These are phyloP conservation scores for Colletotrichum sp. DNA, from an alignment of 2,329 filamentous ascomycete genomes.

Conservation along the genomic window DNA sequence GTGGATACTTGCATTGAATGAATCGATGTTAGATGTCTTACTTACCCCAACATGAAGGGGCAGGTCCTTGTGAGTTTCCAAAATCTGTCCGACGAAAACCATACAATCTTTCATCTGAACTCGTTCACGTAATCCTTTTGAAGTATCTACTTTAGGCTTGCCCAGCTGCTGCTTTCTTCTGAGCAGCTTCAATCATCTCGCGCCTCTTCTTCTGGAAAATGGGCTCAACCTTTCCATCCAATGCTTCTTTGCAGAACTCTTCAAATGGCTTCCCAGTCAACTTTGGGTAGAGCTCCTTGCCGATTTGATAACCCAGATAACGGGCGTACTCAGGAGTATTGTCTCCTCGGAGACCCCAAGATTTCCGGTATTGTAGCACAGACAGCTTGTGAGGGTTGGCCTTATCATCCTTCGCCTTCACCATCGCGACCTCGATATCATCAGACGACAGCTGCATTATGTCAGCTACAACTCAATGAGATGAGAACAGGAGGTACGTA, in stretches of 20 bases:
- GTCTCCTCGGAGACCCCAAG: conserved; percentile 54
- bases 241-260: not conserved
- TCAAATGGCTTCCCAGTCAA: conserved; percentile 28
- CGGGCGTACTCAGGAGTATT: conserved; percentile 57
- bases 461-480: not conserved
- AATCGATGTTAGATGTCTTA: rapidly evolving
- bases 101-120: not conserved
- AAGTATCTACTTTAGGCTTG: not conserved
- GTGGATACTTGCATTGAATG: not conserved
- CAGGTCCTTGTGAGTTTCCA: rapidly evolving
- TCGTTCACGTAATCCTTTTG: not conserved
- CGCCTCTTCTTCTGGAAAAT: not conserved
- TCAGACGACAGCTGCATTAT: not conserved
- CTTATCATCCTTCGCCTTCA: not conserved
- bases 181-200: not conserved
- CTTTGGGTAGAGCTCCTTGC: conserved; percentile 59
- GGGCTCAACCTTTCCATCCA: not conserved
- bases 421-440: not conserved
- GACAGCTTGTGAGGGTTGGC: not conserved
- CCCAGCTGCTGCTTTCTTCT: not conserved
- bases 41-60: not conserved
- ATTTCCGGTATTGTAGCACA: conserved; percentile 45
- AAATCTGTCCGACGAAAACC: rapidly evolving
- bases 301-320: conserved; percentile 59
- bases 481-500: not conserved